Evolutionary conservation across 73 alveolate genomes (phyloP), one percentile per base, ranked within the genome.

Genomic region (Effrenium voratum): DNA sequence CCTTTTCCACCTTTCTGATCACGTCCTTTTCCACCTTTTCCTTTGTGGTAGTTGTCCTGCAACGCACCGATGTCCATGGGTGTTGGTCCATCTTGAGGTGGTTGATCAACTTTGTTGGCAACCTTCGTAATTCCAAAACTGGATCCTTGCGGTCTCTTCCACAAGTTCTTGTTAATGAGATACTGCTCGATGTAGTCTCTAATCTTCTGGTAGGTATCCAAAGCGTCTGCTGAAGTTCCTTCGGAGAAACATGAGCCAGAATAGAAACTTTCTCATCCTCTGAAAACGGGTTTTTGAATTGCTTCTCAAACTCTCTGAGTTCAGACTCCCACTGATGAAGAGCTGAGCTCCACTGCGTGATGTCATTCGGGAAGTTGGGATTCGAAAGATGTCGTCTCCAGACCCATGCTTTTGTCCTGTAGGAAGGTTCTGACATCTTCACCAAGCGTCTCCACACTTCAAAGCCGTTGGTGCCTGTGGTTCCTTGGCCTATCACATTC

Each of bases 401-500:
- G 26, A 32, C 77, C 34, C 82, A 52, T 52, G 19, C 63, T 52
- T 52, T 52, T 12, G 82, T 72, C 19, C 82, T 46, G 49, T 72
- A 72, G 50, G 50, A 22, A 3, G 82, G 82, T 49, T 72, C 82
- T 3, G 49, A 32, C 22, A 72, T 8, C 34, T 30, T 72, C 50
- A 72, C 82, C 82, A 72, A 26, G 50, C 82, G 5, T 34, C 82
- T 24, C 82, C 82, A 72, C 49, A 72, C 45, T 34, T 72, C 82
- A 36, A 72, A 72, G 5, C 82, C 82, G 34, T 72, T 72, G 50
- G 82, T 5, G 49, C 34, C 82, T 41, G 16, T 79, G 10, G 55
- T 38, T 24, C 93, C 93, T 57, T 84, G 93, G 41, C 93, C 94
- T 16, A 86, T 36, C 1, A 86, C 94, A 57, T 68, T 68, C 94